Evolutionary conservation across 805 yeast genomes (phyloP).

Genomic region (Wickerhamiella sorbophila): DNA sequence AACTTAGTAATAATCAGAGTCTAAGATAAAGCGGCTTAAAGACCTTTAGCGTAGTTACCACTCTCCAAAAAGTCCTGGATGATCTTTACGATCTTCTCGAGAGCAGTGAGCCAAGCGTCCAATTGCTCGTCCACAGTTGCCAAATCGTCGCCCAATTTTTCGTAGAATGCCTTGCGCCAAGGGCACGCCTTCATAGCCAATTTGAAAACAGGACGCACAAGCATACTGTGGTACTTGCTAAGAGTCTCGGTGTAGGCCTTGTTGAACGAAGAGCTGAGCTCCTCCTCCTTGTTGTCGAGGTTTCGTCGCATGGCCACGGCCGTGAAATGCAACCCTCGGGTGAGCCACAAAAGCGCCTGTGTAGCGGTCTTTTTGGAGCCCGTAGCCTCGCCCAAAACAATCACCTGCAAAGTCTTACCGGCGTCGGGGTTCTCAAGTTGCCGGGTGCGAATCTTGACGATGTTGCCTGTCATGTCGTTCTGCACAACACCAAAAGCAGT

Average conservation of each 20-base stretch:
- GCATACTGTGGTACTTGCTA: slow-evolving; percentile 65
- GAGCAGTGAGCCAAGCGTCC: slow-evolving; percentile 57
- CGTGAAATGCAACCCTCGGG: slow-evolving; percentile 74
- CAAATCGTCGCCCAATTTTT: slow-evolving; percentile 48
- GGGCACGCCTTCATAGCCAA: slow-evolving; percentile 90
- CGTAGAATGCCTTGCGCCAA: slow-evolving; percentile 72
- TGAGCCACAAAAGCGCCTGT: slow-evolving; percentile 80
- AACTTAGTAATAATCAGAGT: not conserved
- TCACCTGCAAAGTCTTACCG: slow-evolving; percentile 59
- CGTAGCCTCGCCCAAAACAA: slow-evolving; percentile 57
- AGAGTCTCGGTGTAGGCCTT: slow-evolving; percentile 74
- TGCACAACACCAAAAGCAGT: slow-evolving; percentile 77
- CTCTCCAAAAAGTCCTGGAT: slow-evolving; percentile 61
- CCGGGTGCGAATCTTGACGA: slow-evolving; percentile 56
- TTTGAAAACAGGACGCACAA: slow-evolving; percentile 75
- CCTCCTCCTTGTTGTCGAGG: slow-evolving; percentile 43
- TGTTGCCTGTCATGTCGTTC: slow-evolving; percentile 78
- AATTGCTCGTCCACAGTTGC: slow-evolving; percentile 52
- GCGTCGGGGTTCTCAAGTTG: slow-evolving; percentile 49
- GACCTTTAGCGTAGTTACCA: slow-evolving; percentile 82
- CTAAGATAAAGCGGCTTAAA: slow-evolving; percentile 35
- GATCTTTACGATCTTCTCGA: slow-evolving; percentile 57
- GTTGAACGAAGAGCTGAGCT: slow-evolving; percentile 64
- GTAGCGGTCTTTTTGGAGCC: slow-evolving; percentile 65
- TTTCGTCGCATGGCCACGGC: slow-evolving; percentile 78